Evolutionary conservation across 2,329 filamentous ascomycete genomes (phyloP).

Genomic region (Curvularia sp.): DNA sequence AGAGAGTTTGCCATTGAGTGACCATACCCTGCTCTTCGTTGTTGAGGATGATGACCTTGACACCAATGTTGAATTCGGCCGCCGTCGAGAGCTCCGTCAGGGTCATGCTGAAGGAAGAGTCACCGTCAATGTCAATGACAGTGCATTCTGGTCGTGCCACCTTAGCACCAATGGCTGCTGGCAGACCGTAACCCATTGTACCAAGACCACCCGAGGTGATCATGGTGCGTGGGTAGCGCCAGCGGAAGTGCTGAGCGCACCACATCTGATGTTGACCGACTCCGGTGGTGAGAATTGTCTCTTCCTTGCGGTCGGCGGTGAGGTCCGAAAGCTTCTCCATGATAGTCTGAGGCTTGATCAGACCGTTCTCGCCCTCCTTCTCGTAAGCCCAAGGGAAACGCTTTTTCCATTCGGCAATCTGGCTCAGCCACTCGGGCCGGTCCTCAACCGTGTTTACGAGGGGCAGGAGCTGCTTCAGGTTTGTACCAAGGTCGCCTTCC

Average conservation of each 20-base stretch:
- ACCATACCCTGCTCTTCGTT: slow-evolving; percentile 99
- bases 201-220: slow-evolving; percentile 95
- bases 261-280: slow-evolving; percentile 99
- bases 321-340: slow-evolving; percentile 90
- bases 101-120: slow-evolving; percentile 99
- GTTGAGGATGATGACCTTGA: slow-evolving; percentile 94
- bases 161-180: slow-evolving; percentile 94
- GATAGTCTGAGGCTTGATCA: slow-evolving; percentile 93
- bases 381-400: slow-evolving; percentile 91
- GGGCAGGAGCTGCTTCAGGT: slow-evolving; percentile 77
- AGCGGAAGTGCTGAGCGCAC: slow-evolving; percentile 95
- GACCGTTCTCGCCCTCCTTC: slow-evolving; percentile 73
- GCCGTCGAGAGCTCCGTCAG: slow-evolving; percentile 93
- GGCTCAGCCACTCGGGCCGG: slow-evolving; percentile 83
- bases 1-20: slow-evolving; percentile 97
- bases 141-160: slow-evolving; percentile 81
- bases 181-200: slow-evolving; percentile 95
- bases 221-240: slow-evolving; percentile 90
- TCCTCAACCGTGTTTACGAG: slow-evolving; percentile 69
- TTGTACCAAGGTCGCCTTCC: slow-evolving; percentile 87
- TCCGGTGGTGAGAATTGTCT: slow-evolving; percentile 88
- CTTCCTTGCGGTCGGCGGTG: slow-evolving; percentile 78
- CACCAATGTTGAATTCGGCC: slow-evolving; percentile 92
- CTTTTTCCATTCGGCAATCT: slow-evolving; percentile 90
- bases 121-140: slow-evolving; percentile 95